A percentile compares a stretch with the other conserved stretches of the same genome.
phyloP scores from a whole-genome alignment of 2,329 filamentous ascomycete species.

The Alternaria alternata region DNA sequence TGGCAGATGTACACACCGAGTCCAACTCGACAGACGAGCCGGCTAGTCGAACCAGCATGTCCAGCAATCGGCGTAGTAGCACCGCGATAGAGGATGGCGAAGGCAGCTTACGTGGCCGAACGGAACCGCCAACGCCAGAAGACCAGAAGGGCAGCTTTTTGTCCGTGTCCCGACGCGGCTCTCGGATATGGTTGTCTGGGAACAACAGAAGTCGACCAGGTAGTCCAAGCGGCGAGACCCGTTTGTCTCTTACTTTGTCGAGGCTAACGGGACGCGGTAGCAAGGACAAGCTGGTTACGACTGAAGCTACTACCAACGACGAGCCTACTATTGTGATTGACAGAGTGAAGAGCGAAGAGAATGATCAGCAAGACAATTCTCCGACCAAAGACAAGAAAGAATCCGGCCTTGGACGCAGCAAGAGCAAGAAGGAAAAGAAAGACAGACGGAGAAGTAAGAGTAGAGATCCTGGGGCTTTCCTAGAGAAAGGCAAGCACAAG shows the following conservation, averaged over 20 bases:
- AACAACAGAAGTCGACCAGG: constrained; percentile 52
- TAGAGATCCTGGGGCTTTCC: constrained; percentile 47
- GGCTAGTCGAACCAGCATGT: constrained; percentile 45
- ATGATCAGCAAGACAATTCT: constrained; percentile 19
- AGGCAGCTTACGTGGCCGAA: constrained; percentile 42
- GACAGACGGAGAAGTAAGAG: constrained; percentile 51
- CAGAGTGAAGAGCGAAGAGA: constrained; percentile 24
- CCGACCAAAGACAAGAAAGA: constrained; percentile 37
- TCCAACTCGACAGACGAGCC: constrained; percentile 31
- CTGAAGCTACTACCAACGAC: constrained; percentile 28
- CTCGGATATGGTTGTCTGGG: constrained; percentile 43
- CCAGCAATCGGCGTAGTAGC: constrained; percentile 52
- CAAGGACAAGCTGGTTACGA: constrained; percentile 50
- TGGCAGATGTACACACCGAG: constrained; percentile 23
- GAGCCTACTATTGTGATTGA: constrained; percentile 44
- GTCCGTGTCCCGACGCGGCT: constrained; percentile 44
- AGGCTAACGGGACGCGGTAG: constrained; percentile 52
- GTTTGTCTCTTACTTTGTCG: constrained; percentile 54
- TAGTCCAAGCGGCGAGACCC: constrained; percentile 51
- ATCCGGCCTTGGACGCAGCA: constrained; percentile 29
- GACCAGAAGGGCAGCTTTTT: constrained; percentile 49
- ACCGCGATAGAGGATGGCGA: constrained; percentile 52
- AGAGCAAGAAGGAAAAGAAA: constrained; percentile 44
- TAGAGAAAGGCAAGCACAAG: constrained; percentile 40
- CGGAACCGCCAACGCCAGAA: constrained; percentile 55